A percentile compares a stretch with the other conserved stretches of the same genome.
These are phyloP conservation scores for Pseudotulostoma volvatum DNA, from an alignment of 495 filamentous ascomycete genomes.

Conservation along the genomic window DNA sequence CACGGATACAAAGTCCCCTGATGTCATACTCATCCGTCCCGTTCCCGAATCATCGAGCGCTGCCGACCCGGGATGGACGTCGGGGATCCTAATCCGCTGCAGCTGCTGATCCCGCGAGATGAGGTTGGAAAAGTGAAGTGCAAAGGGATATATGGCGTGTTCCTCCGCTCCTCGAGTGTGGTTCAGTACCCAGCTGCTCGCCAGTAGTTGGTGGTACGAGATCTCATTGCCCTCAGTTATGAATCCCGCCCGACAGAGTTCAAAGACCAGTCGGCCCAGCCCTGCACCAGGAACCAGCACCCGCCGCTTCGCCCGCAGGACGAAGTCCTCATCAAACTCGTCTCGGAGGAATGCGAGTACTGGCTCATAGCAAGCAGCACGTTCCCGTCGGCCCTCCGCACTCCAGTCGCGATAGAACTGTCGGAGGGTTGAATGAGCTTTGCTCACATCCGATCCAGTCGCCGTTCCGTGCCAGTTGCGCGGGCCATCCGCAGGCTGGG, in stretches of 20 bases:
- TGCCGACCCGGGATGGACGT: slow-evolving; percentile 49
- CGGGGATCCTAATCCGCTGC: slow-evolving; percentile 51
- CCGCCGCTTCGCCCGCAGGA: slow-evolving; percentile 26
- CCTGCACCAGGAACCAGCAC: slow-evolving; percentile 85
- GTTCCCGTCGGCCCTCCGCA: slow-evolving; percentile 53
- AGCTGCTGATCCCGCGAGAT: slow-evolving; percentile 53
- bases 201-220: slow-evolving; percentile 81
- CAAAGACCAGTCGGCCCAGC: slow-evolving; percentile 72
- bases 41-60: slow-evolving; percentile 18
- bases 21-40: slow-evolving; percentile 62
- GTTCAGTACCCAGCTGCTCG: slow-evolving; percentile 77
- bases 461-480: slow-evolving; percentile 48
- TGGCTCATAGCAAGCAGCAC: slow-evolving; percentile 57
- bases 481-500: slow-evolving; percentile 16
- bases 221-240: slow-evolving; percentile 84
- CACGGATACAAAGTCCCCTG: slow-evolving; percentile 65
- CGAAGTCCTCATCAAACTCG: slow-evolving; percentile 30
- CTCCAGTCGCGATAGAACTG: slow-evolving; percentile 97
- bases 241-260: slow-evolving; percentile 63
- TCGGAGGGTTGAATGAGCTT: slow-evolving; percentile 73
- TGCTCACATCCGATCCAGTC: slow-evolving; percentile 60
- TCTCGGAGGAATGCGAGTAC: slow-evolving; percentile 44
- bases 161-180: slow-evolving; percentile 33
- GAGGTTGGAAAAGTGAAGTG: slow-evolving; percentile 68
- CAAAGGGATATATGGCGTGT: slow-evolving; percentile 57